These are phyloP conservation scores for Mortierella sp. DNA, from an alignment of 371 early-diverging fungal species.

Conservation along the genomic window DNA sequence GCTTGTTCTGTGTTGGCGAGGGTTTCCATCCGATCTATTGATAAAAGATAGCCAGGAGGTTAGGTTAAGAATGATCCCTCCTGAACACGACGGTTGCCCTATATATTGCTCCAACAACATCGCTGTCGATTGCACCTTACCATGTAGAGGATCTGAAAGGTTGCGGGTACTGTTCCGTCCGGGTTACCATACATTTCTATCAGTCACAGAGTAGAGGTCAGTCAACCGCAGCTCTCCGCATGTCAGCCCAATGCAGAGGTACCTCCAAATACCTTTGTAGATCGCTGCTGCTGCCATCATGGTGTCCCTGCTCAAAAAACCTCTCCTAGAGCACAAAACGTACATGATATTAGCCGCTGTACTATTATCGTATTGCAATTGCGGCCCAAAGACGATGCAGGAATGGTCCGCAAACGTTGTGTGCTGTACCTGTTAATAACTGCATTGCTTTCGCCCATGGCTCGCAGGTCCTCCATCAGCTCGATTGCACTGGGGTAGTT, in stretches of 20 bases:
- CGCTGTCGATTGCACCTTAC: conserved; percentile 52
- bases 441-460: conserved; percentile 97
- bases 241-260: no score
- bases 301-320: conserved; percentile 81
- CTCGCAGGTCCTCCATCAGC: conserved; percentile 87
- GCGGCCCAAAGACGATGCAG: background rate
- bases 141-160: conserved; percentile 90
- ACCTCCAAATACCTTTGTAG: conserved; percentile 81
- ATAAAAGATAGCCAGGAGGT: background rate
- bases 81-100: background rate
- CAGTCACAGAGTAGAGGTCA: background rate
- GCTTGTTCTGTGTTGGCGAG: conserved; percentile 76
- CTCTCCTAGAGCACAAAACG: conserved; percentile 65
- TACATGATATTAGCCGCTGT: background rate
- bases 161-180: conserved; percentile 94
- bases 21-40: conserved; percentile 92
- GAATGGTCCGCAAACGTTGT: background rate
- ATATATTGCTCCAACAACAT: background rate
- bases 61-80: background rate
- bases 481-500: conserved; percentile 94
- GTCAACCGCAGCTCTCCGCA: no score
- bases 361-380: background rate
- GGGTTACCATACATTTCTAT: conserved; percentile 88
- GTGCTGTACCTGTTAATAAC: conserved; percentile 73
- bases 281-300: conserved; percentile 87